Conservation (phyloP, 768 basidiomycete genomes). For the Lentinula raphanica region DNA sequence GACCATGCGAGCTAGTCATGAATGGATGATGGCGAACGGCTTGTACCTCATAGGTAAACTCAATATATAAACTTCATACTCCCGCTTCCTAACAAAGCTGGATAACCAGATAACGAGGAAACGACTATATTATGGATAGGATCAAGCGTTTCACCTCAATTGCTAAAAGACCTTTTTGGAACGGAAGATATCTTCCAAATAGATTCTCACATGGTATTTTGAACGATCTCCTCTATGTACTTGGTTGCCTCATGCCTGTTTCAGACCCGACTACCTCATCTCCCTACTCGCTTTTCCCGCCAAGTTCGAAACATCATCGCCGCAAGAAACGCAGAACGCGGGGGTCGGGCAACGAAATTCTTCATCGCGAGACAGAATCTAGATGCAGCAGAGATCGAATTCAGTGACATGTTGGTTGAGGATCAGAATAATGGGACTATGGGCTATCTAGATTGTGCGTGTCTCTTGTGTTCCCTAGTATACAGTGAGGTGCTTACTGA, state of each 20-base stretch:
- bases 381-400: constrained; percentile 91
- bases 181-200: constrained; percentile 72
- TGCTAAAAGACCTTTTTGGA: constrained; percentile 80
- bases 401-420: constrained; percentile 95
- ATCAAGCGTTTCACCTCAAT: constrained; percentile 68
- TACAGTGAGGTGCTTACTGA: neutral
- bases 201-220: constrained; percentile 62
- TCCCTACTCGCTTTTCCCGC: constrained; percentile 70
- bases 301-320: constrained; percentile 87
- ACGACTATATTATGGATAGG: constrained; percentile 89
- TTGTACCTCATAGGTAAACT: constrained; percentile 83
- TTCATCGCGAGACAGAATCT: constrained; percentile 85
- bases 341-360: constrained; percentile 50
- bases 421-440: constrained; percentile 95
- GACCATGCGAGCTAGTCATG: constrained; percentile 76
- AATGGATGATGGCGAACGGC: constrained; percentile 85
- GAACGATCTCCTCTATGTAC: constrained; percentile 1
- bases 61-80: constrained; percentile 10
- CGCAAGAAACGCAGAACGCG: constrained; percentile 52
- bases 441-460: constrained; percentile 86
- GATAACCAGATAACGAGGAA: constrained; percentile 75
- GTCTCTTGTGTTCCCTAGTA: neutral
- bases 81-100: neutral
- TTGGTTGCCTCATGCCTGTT: constrained; percentile 5
- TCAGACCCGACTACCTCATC: constrained; percentile 63